These are phyloP conservation scores for Phaseolus coccineus DNA, from an alignment of 331 rosid genomes.

Conservation along the genomic window DNA sequence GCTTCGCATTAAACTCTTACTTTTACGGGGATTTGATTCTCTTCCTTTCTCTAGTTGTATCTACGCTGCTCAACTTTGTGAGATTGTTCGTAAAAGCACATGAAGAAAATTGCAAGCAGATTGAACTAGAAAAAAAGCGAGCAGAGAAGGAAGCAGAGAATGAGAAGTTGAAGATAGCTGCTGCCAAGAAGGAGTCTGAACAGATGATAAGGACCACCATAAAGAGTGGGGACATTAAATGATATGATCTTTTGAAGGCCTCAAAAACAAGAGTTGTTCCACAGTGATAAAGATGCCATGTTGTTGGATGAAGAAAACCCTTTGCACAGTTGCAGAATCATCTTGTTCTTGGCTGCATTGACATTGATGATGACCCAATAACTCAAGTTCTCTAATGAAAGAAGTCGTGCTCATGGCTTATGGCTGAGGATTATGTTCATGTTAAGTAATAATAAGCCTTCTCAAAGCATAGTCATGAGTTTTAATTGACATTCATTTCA, in stretches of 20 bases:
- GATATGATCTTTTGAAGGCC: constrained; percentile 29
- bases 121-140: constrained; percentile 75
- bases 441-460: constrained; percentile 47
- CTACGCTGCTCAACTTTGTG: constrained; percentile 86
- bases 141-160: constrained; percentile 82
- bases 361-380: constrained; percentile 35
- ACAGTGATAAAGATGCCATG: constrained; percentile 32
- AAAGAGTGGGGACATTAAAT: constrained; percentile 58
- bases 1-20: constrained; percentile 29
- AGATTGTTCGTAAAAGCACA: constrained; percentile 80
- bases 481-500: constrained; percentile 22
- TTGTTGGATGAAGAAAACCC: constrained; percentile 37
- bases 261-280: constrained; percentile 39
- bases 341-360: constrained; percentile 26
- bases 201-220: constrained; percentile 53
- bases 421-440: constrained; percentile 37
- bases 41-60: constrained; percentile 64
- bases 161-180: constrained; percentile 62
- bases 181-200: constrained; percentile 59
- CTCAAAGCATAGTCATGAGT: constrained; percentile 10
- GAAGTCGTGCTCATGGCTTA: constrained; percentile 30
- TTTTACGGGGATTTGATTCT: constrained; percentile 23
- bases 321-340: constrained; percentile 36
- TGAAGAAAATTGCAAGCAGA: constrained; percentile 81
- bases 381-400: constrained; percentile 37